phyloP scores from a whole-genome alignment of 2,329 filamentous ascomycete species.

The Fusarium sp. region DNA sequence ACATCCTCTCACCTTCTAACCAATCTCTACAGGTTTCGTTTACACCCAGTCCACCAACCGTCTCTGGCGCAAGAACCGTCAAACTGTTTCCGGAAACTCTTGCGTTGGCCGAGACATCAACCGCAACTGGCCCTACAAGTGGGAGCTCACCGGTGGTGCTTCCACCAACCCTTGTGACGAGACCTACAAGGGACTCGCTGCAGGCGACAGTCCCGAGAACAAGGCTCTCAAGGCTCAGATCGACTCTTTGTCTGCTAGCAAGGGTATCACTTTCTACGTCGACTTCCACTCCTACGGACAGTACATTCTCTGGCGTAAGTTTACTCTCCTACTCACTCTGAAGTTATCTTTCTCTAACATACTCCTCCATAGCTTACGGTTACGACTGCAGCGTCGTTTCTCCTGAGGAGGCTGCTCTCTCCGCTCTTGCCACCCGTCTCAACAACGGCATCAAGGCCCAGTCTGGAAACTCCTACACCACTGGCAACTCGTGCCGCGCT shows the following conservation, averaged over 20 bases:
- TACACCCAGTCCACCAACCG: slow-evolving; percentile 69
- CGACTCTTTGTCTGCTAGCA: slow-evolving; percentile 48
- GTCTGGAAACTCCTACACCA: slow-evolving; percentile 40
- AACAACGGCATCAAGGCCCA: slow-evolving; percentile 19
- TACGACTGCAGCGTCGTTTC: slow-evolving; percentile 34
- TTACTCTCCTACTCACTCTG: slow-evolving; percentile 59
- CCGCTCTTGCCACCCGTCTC: slow-evolving; percentile 25
- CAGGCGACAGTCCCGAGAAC: slow-evolving; percentile 65
- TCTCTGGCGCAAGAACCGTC: slow-evolving; percentile 73
- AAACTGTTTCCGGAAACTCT: slow-evolving; percentile 54
- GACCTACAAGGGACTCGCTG: slow-evolving; percentile 60
- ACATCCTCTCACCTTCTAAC: slow-evolving; percentile 8
- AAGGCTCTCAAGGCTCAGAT: slow-evolving; percentile 57
- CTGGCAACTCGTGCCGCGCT: slow-evolving; percentile 69
- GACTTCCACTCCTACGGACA: slow-evolving; percentile 76
- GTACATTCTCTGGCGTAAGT: slow-evolving; percentile 70
- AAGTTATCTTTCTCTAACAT: slow-evolving; percentile 62
- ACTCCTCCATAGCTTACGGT: slow-evolving; percentile 55
- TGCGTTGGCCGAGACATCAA: slow-evolving; percentile 70
- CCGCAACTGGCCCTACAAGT: slow-evolving; percentile 71
- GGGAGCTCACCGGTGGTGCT: slow-evolving; percentile 63
- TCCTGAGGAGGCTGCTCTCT: slow-evolving; percentile 30
- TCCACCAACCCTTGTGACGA: slow-evolving; percentile 66
- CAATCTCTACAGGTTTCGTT: slow-evolving; percentile 39
- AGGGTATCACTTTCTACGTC: slow-evolving; percentile 70